Evolutionary conservation across 352 stramenopile genomes (phyloP), one percentile per base, ranked within the genome.

Genomic region (Pythium dissotocum): DNA sequence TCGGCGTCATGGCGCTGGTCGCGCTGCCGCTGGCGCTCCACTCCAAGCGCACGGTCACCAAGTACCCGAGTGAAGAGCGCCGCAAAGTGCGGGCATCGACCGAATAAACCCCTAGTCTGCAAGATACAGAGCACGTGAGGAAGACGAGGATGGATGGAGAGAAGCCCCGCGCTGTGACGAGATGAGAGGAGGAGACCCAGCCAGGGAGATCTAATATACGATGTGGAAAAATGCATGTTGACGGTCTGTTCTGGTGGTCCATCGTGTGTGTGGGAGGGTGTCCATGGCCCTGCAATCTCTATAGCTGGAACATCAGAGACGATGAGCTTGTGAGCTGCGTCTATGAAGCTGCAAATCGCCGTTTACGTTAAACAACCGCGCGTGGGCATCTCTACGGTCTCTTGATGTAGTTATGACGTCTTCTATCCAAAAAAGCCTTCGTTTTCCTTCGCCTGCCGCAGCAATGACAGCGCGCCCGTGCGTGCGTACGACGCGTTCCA

Each of bases 401-500:
- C 28, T 30, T 30, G 28, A 30, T 30, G 28, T 30, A 30, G 28
- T 30, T 30, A 30, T 30, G 28, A 4, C 28, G 28, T 1, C 28
- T 30, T 30, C 28, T 30, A 30, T 30, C 28, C 28, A 30, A 30
- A 40, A 13, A 40, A 90, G 57, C 84, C 72, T 78, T 91, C 82
- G 46, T 89, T 89, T 54, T 91, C 84, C 65, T 94, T 94, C 7
- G 84, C 83, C 51, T 78, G 68, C 18, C 80, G 80, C 33, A 94
- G 75, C 32, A 90, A 52, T 12, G 70, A 68, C 51, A 94, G 68
- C 3, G 84, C 86, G 21, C 81, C 74, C 12, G 83, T 91, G 53
- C 84, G 89, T 0, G 86, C 86, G 69, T 86, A 92, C 7, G 83
- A 83, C 61, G 44, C 16, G 44, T 81, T 80, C 57, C 91, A 88